A percentile compares a stretch with the other conserved stretches of the same genome.
These are phyloP conservation scores for Pythium aristosporum DNA, from an alignment of 352 stramenopile species.

Conservation along the genomic window DNA sequence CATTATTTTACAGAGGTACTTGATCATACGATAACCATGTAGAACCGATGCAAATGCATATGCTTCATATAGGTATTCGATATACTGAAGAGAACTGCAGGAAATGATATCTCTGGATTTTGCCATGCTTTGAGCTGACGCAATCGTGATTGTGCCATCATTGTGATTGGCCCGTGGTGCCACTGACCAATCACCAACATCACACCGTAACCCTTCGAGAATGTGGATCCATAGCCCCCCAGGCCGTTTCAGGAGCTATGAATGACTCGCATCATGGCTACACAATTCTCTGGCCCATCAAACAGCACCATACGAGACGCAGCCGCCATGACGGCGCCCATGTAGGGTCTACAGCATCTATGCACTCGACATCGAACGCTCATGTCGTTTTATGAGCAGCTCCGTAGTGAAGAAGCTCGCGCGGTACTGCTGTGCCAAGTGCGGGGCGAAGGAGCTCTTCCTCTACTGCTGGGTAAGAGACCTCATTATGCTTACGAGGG, in stretches of 20 bases:
- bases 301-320: background rate
- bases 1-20: no score
- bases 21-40: background rate
- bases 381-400: background rate
- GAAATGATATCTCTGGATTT: background rate
- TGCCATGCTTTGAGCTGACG: background rate
- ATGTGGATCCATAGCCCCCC: constrained; percentile 1
- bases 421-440: constrained; percentile 58
- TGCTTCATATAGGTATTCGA: background rate
- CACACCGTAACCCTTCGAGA: background rate
- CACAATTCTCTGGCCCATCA: background rate
- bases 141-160: constrained; percentile 3
- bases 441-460: constrained; percentile 59
- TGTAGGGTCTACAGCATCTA: no score
- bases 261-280: constrained; percentile 17
- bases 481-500: background rate
- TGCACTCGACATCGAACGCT: background rate
- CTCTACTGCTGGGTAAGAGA: constrained; percentile 61
- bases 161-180: background rate
- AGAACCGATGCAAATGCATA: background rate
- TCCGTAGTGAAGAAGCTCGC: constrained; percentile 38
- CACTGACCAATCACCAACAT: constrained; percentile 7
- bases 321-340: background rate
- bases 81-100: background rate
- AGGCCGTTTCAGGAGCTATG: constrained; percentile 13